phyloP scores from a whole-genome alignment of 2,329 filamentous ascomycete species.

The Tricladium varicosporioides region DNA sequence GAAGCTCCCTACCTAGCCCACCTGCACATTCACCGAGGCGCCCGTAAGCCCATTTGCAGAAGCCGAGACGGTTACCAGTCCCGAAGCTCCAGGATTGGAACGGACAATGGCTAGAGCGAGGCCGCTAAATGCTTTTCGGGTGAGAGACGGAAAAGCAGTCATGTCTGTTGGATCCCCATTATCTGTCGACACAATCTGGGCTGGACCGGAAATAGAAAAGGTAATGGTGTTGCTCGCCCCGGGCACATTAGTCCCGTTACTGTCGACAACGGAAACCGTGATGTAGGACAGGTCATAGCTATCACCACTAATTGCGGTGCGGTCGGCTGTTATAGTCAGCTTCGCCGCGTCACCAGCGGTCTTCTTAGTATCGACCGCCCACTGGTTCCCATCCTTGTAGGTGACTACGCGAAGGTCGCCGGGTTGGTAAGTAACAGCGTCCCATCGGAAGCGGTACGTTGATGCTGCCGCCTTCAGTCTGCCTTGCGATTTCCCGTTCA shows the following conservation, averaged over 20 bases:
- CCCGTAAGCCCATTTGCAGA: slow-evolving; percentile 20
- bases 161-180: slow-evolving; percentile 49
- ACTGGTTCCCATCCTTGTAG: slow-evolving; percentile 46
- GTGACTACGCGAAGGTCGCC: slow-evolving; percentile 47
- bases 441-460: slow-evolving; percentile 53
- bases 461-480: slow-evolving; percentile 35
- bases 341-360: slow-evolving; percentile 42
- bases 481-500: slow-evolving; percentile 49
- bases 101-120: slow-evolving; percentile 41
- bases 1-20: too few relatives aligned
- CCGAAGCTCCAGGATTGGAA: slow-evolving; percentile 28
- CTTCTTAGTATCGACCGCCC: slow-evolving; percentile 42
- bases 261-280: slow-evolving; percentile 44
- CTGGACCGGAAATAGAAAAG: slow-evolving; percentile 44
- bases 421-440: slow-evolving; percentile 46
- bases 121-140: slow-evolving; percentile 42
- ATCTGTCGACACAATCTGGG: slow-evolving; percentile 48
- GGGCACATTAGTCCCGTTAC: slow-evolving; percentile 42
- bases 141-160: slow-evolving; percentile 40
- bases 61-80: slow-evolving; percentile 27
- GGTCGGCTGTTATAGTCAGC: slow-evolving; percentile 42
- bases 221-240: slow-evolving; percentile 41
- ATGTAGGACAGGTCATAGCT: slow-evolving; percentile 48
- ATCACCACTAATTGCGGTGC: slow-evolving; percentile 38
- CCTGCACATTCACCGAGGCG: slow-evolving; percentile 13